Evolutionary conservation across 2,329 filamentous ascomycete species (phyloP), one percentile per base, ranked within the genome.

Genomic region (Fusarium circinatum): DNA sequence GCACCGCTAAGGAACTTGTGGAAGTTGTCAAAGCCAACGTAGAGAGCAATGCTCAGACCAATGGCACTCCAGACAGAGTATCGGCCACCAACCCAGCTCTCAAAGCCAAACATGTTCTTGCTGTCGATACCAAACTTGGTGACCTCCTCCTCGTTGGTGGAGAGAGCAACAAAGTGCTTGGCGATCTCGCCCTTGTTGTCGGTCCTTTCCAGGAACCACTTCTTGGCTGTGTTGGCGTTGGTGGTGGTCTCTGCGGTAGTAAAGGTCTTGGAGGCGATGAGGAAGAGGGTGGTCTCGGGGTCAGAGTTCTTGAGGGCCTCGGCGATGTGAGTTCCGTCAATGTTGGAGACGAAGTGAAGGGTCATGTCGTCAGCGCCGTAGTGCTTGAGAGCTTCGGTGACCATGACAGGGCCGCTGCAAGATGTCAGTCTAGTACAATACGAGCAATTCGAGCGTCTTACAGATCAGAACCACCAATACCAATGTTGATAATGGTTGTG

Each of bases 11-110:
- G 89, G 90, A 99, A 98, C 85, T 97, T 90, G 85, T 96, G 91
- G 89, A 98, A 99, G 90, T 98, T 98, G 83, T 98, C 95, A 84
- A 89, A 99, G 82, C 96, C 96, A 82, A 99, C 93, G 88, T 98
- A 98, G 76, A 99, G 89, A 78, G 93, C 93, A 65, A 99, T 95
- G 74, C 94, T 98, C 72, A 99, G 88, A 78, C 96, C 96, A 81
- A 99, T 99, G 83, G 96, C 96, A 78, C 95, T 98, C 96, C 96
- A 99, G 76, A 99, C 96, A 69, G 95, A 98, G 90, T 99, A 99
- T 69, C 96, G 93, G 65, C 96, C 96, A 83, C 96, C 96, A 59
- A 98, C 96, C 96, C 96, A 99, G 85, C 94, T 97, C 85, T 96
- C 95, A 83, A 99, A 99, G 79, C 95, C 95, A 81, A 99, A 99